phyloP scores from a whole-genome alignment of 495 filamentous ascomycete species.

The Daldinia decipiens region DNA sequence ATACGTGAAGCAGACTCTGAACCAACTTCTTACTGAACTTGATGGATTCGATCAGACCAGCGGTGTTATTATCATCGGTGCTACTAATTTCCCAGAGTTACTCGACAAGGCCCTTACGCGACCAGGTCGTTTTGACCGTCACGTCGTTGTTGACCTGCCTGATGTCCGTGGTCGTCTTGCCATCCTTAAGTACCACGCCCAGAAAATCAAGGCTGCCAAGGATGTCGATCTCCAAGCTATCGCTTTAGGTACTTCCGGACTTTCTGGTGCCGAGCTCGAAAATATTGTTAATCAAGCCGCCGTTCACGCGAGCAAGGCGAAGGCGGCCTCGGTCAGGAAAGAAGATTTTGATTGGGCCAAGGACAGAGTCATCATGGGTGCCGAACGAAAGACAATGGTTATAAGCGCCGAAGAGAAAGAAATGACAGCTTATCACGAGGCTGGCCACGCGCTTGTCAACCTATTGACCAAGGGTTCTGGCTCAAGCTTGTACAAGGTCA shows the following conservation, averaged over 20 bases:
- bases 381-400: constrained; percentile 85
- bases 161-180: constrained; percentile 94
- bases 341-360: constrained; percentile 95
- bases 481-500: constrained; percentile 91
- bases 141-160: constrained; percentile 86
- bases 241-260: constrained; percentile 86
- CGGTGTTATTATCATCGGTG: constrained; percentile 92
- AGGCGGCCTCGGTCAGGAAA: constrained; percentile 75
- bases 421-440: constrained; percentile 97
- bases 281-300: constrained; percentile 97
- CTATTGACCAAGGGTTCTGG: constrained; percentile 76
- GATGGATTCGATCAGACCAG: constrained; percentile 95
- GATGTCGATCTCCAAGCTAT: constrained; percentile 86
- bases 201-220: constrained; percentile 78
- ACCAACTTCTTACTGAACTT: constrained; percentile 96
- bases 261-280: constrained; percentile 94
- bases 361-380: constrained; percentile 98
- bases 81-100: constrained; percentile 93
- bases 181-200: constrained; percentile 91
- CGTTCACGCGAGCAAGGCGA: constrained; percentile 85
- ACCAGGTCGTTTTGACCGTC: constrained; percentile 94
- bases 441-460: constrained; percentile 90
- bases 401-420: constrained; percentile 87
- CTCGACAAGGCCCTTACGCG: constrained; percentile 95
- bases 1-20: constrained; percentile 97